These are phyloP conservation scores for Dalbergia cochinchinensis DNA, from an alignment of 306 rosid genomes.

Conservation along the genomic window DNA sequence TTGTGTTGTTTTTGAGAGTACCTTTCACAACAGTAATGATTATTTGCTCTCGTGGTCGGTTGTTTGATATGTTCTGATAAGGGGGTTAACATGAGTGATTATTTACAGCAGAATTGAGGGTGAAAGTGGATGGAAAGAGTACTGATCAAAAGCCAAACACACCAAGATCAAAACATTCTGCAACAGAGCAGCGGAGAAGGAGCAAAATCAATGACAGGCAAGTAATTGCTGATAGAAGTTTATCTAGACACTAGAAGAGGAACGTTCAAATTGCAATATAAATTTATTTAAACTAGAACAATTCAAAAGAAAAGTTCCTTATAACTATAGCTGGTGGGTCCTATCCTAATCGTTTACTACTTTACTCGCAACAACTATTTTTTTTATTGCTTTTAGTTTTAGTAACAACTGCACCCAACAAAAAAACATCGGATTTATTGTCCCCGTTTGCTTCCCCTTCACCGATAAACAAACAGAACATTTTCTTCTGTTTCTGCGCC, in stretches of 20 bases:
- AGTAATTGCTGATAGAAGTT: conserved; percentile 39
- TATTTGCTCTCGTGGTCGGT: conserved; percentile 11
- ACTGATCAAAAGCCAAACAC: conserved; percentile 91
- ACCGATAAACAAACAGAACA: conserved; percentile 11
- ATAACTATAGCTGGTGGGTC: conserved; percentile 6
- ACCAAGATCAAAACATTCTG: conserved; percentile 98
- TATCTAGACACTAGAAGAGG: conserved; percentile 21
- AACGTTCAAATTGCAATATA: conserved; percentile 1
- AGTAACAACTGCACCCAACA: background rate
- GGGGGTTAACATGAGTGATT: conserved; percentile 8
- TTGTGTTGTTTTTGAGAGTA: background rate
- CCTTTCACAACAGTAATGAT: background rate
- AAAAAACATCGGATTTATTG: background rate
- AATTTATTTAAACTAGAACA: background rate
- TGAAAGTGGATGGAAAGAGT: conserved; percentile 70
- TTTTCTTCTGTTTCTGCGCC: background rate
- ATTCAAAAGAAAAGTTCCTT: conserved; percentile 10
- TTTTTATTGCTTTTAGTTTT: background rate
- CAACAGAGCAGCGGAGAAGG: conserved; percentile 97
- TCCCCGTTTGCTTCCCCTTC: conserved; percentile 23
- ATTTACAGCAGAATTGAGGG: conserved; percentile 63
- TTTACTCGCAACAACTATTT: background rate
- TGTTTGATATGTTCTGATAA: conserved; percentile 25
- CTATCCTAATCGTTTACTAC: background rate
- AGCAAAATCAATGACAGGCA: conserved; percentile 98